phyloP scores from a whole-genome alignment of 2,329 filamentous ascomycete species.

The Fusarium sp. region DNA sequence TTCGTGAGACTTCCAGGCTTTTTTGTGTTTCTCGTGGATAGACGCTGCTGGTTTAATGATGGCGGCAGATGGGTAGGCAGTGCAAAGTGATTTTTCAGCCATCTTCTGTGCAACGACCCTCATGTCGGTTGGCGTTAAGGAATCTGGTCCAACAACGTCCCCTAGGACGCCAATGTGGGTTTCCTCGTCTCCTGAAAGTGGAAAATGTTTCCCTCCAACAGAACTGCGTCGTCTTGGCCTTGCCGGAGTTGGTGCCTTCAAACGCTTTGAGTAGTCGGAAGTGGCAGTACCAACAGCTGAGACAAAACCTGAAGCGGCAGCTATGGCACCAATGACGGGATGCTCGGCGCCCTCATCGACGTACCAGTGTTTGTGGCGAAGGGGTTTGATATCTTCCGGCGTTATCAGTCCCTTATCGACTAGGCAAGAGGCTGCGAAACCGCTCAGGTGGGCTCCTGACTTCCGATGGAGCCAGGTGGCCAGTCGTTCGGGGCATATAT shows the following conservation, averaged over 20 bases:
- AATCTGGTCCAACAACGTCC: neutral
- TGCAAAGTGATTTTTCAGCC: conserved; percentile 53
- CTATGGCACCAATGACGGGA: conserved; percentile 73
- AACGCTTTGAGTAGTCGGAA: conserved; percentile 29
- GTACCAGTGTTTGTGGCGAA: conserved; percentile 65
- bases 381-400: conserved; percentile 68
- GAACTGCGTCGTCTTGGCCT: neutral
- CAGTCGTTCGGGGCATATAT: conserved; percentile 65
- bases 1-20: conserved; percentile 43
- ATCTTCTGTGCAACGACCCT: conserved; percentile 46
- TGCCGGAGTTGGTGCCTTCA: conserved; percentile 16
- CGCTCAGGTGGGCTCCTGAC: conserved; percentile 67
- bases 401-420: conserved; percentile 66
- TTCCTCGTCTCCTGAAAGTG: neutral
- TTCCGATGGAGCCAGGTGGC: conserved; percentile 72
- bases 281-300: conserved; percentile 62
- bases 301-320: conserved; percentile 73
- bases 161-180: neutral
- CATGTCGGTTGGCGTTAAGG: conserved; percentile 45
- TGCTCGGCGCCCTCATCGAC: conserved; percentile 74
- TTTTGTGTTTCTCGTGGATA: conserved; percentile 37
- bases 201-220: neutral
- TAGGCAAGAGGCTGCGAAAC: conserved; percentile 70
- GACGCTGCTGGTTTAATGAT: conserved; percentile 27
- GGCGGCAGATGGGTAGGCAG: conserved; percentile 61